Evolutionary conservation across 306 rosid species (phyloP).

Genomic region (Cyamopsis tetragonoloba): DNA sequence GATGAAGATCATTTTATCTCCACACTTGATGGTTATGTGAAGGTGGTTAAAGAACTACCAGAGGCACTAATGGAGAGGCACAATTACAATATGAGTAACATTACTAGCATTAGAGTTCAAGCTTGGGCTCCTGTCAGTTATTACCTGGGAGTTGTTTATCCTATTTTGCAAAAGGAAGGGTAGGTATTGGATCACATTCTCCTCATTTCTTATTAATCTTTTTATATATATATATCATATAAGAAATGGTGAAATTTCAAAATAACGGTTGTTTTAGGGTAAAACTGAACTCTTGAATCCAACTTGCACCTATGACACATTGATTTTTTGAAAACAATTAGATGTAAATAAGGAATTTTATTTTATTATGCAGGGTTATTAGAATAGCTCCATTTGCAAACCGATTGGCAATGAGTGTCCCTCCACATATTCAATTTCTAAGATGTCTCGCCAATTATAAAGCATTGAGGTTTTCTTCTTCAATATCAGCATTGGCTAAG

Average conservation of each 20-base stretch:
- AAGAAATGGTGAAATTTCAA: no score
- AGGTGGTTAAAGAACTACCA: slow-evolving; percentile 86
- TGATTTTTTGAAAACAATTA: background rate
- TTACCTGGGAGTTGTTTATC: slow-evolving; percentile 77
- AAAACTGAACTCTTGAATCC: slow-evolving; percentile 11
- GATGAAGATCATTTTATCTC: slow-evolving; percentile 88
- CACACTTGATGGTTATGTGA: slow-evolving; percentile 76
- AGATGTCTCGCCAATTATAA: slow-evolving; percentile 91
- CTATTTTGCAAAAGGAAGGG: slow-evolving; percentile 80
- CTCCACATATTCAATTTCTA: slow-evolving; percentile 77
- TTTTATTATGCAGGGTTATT: slow-evolving; percentile 59
- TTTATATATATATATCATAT: no score
- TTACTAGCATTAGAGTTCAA: slow-evolving; percentile 67
- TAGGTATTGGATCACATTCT: slow-evolving; percentile 31
- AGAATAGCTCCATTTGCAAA: slow-evolving; percentile 92
- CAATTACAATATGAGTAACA: slow-evolving; percentile 56
- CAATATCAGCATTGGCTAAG: slow-evolving; percentile 64
- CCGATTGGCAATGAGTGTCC: slow-evolving; percentile 91
- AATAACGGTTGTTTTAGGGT: background rate
- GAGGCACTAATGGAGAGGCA: slow-evolving; percentile 62
- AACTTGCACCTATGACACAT: slow-evolving; percentile 8
- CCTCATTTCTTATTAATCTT: slow-evolving; percentile 7
- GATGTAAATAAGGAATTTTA: background rate
- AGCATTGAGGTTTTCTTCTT: slow-evolving; percentile 77
- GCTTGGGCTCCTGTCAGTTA: slow-evolving; percentile 87